Evolutionary conservation across 2,329 filamentous ascomycete genomes (phyloP), one percentile per base, ranked within the genome.

Genomic region (Pyricularia sp.): DNA sequence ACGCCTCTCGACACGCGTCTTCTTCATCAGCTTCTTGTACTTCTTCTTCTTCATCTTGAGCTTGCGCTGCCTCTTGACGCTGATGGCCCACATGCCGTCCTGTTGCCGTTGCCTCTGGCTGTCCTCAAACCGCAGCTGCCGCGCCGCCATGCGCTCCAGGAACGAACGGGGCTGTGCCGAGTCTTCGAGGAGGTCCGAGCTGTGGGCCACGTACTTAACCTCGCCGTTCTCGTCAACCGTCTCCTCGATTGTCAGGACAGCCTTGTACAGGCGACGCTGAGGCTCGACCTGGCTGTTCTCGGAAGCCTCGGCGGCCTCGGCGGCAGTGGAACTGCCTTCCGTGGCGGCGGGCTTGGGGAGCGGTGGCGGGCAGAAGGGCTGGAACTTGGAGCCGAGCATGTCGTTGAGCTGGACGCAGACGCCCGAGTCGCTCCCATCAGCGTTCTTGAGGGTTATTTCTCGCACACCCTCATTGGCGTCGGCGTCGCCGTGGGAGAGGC

Each of bases 21-120:
- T 87, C 85, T 91, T 92, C 92, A 97, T 93, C 74, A 98, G 84
- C 88, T 99, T 99, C 93, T 97, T 98, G 82, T 97, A 97, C 89
- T 99, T 99, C 87, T 98, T 94, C 88, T 98, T 99, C 92, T 99
- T 99, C 94, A 99, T 99, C 88, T 93, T 97, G 77, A 97, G 83
- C 83, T 95, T 96, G 77, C 93, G 86, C 81, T 97, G 93, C 79
- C 95, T 87, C 85, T 90, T 93, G 74, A 97, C 94, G 77, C 92
- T 97, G 77, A 99, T 93, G 72, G 93, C 87, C 71, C 90, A 82
- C 90, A 97, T 94, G 68, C 78, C 78, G 73, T 82, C 79, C 69
- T 78, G 79, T 81, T 81, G 68, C 80, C 80, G 71, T 50, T 50
- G 42, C 31, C 70, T 71, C 69, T 68, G 81, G 67, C 81, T 80